These are phyloP conservation scores for Colletotrichum sp. DNA, from an alignment of 2,329 filamentous ascomycete species.

Conservation along the genomic window DNA sequence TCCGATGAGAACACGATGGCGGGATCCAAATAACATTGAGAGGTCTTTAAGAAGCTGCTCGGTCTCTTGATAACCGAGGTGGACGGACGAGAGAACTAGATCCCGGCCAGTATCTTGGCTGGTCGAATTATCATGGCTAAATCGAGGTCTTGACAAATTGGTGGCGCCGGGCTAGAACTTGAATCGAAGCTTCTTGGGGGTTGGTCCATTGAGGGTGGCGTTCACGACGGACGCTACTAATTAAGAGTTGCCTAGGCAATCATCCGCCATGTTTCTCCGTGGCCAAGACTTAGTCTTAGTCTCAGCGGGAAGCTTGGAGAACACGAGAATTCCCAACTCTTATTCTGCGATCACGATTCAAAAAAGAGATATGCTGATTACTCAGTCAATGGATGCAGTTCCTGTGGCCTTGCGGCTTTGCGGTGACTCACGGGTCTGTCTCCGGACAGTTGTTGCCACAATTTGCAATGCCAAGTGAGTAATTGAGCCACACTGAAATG, in stretches of 20 bases:
- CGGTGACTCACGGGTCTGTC: neutral
- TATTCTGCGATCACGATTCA: neutral
- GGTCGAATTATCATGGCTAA: neutral
- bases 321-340: neutral
- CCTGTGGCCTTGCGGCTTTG: neutral
- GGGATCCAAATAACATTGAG: neutral
- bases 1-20: neutral
- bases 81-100: neutral
- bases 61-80: neutral
- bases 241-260: neutral
- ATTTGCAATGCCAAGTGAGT: neutral
- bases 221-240: neutral
- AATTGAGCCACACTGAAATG: neutral
- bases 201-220: neutral
- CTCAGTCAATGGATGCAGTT: neutral
- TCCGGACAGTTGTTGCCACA: neutral
- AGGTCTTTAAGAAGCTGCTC: neutral
- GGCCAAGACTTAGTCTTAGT: neutral
- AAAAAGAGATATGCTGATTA: neutral
- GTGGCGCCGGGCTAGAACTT: conserved; percentile 1
- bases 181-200: neutral
- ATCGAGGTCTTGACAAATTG: neutral
- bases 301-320: neutral
- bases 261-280: neutral
- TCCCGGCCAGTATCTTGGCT: neutral